A percentile compares a stretch with the other conserved stretches of the same genome.
These are phyloP conservation scores for Hyaloscypha hepaticicola DNA, from an alignment of 495 filamentous ascomycete species.

Conservation along the genomic window DNA sequence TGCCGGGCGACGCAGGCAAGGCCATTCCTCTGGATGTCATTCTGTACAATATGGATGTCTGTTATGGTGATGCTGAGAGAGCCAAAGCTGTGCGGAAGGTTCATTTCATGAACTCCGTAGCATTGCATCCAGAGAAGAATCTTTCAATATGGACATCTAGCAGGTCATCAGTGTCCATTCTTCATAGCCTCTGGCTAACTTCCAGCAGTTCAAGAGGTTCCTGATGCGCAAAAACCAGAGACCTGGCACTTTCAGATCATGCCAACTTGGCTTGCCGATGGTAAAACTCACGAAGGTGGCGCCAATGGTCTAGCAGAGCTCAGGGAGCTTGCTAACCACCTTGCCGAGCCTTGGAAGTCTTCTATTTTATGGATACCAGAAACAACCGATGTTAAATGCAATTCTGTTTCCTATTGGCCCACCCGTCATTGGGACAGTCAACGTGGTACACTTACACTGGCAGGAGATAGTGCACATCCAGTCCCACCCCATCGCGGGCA, in stretches of 20 bases:
- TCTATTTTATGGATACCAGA: neutral
- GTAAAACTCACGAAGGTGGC: neutral
- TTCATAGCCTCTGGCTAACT: neutral
- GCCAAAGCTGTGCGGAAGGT: neutral
- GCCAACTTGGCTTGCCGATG: conserved; percentile 3
- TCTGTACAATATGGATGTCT: conserved; percentile 3
- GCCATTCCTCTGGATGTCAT: conserved; percentile 2
- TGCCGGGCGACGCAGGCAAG: neutral
- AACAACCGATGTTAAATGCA: neutral
- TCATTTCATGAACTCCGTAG: conserved; percentile 5
- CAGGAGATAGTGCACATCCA: neutral
- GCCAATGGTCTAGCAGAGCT: neutral
- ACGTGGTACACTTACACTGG: neutral
- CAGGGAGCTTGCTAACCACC: neutral
- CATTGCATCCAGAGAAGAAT: conserved; percentile 3
- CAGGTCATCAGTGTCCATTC: neutral
- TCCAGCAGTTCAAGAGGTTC: neutral
- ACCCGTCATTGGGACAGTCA: neutral
- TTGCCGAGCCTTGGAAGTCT: conserved; percentile 3
- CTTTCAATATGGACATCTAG: conserved; percentile 5
- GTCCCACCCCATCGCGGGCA: conserved; percentile 1
- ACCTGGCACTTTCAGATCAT: conserved; percentile 3
- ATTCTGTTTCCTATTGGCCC: neutral
- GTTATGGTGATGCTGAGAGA: neutral
- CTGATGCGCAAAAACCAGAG: neutral